Conservation (phyloP, 805 yeast genomes). For the Spathaspora sp. region DNA sequence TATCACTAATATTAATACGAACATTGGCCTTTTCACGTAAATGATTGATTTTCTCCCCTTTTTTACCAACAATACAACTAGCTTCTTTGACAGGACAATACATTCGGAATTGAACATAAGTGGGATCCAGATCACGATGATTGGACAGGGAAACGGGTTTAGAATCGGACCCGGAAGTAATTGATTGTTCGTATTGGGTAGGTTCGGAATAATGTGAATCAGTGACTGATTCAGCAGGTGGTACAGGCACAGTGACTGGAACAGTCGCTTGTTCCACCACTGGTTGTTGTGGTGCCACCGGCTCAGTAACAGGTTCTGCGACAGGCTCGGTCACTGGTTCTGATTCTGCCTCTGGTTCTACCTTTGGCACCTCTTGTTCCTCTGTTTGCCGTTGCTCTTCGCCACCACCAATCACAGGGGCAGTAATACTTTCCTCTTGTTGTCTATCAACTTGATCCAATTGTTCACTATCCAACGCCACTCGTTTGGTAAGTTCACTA, state of each 20-base stretch:
- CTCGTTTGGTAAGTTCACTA: constrained; percentile 53
- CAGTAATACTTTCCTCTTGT: constrained; percentile 41
- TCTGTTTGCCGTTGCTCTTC: constrained; percentile 4
- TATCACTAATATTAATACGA: constrained; percentile 68
- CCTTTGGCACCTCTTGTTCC: constrained; percentile 7
- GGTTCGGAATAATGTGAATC: neutral
- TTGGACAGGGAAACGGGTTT: constrained; percentile 38
- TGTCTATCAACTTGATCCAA: constrained; percentile 40
- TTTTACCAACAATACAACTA: constrained; percentile 69
- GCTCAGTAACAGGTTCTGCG: neutral
- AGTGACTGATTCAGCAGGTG: no score
- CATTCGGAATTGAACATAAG: constrained; percentile 68
- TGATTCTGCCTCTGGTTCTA: constrained; percentile 2
- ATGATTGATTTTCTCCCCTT: constrained; percentile 69
- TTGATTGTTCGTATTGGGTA: neutral
- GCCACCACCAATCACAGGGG: constrained; percentile 25
- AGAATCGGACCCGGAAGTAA: constrained; percentile 7
- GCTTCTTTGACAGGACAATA: constrained; percentile 75
- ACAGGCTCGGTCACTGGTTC: constrained; percentile 1
- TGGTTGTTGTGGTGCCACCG: neutral
- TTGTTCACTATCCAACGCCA: constrained; percentile 65
- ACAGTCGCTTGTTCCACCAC: neutral
- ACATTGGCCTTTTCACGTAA: constrained; percentile 63
- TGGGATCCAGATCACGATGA: constrained; percentile 49
- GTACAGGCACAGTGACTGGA: no score